Conservation (phyloP, 169 alveolate genomes). For the Plasmodium inui region DNA sequence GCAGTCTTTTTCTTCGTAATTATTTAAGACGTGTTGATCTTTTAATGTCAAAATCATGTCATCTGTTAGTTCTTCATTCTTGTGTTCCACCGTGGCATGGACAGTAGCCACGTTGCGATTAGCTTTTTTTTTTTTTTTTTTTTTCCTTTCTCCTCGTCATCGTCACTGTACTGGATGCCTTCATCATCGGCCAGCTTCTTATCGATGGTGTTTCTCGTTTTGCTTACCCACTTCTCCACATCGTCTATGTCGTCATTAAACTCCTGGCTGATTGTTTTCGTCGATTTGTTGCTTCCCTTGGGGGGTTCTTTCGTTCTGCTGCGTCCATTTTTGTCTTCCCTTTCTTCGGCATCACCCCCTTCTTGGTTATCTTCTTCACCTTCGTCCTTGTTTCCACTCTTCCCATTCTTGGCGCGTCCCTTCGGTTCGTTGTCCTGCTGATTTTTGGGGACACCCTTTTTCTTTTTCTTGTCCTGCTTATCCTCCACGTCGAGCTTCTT, state of each 20-base stretch:
- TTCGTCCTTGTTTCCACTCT: background rate
- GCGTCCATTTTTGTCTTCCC: background rate
- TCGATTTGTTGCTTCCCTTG: background rate
- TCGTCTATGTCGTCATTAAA: conserved; percentile 57
- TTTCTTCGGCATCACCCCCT: background rate
- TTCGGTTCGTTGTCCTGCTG: background rate
- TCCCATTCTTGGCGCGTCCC: background rate
- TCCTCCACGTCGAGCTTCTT: conserved; percentile 29
- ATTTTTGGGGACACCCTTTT: background rate
- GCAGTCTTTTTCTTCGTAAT: conserved; percentile 42
- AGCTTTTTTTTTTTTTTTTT: conserved; percentile 20
- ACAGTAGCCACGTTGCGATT: background rate
- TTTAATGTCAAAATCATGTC: conserved; percentile 55
- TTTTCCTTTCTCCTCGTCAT: conserved; percentile 18
- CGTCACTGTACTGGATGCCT: conserved; percentile 52
- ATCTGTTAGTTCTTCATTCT: conserved; percentile 52
- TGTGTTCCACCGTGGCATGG: conserved; percentile 54
- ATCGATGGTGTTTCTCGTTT: conserved; percentile 60
- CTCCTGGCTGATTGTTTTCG: conserved; percentile 35
- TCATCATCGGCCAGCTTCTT: conserved; percentile 20
- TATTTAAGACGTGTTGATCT: conserved; percentile 24
- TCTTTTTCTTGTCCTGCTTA: background rate
- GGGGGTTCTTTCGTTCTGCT: background rate
- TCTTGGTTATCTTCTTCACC: background rate
- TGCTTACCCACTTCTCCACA: conserved; percentile 48